A percentile compares a stretch with the other conserved stretches of the same genome.
Conservation (phyloP, 1,284 basidiomycete genomes). For the Ceratobasidium sp. region DNA sequence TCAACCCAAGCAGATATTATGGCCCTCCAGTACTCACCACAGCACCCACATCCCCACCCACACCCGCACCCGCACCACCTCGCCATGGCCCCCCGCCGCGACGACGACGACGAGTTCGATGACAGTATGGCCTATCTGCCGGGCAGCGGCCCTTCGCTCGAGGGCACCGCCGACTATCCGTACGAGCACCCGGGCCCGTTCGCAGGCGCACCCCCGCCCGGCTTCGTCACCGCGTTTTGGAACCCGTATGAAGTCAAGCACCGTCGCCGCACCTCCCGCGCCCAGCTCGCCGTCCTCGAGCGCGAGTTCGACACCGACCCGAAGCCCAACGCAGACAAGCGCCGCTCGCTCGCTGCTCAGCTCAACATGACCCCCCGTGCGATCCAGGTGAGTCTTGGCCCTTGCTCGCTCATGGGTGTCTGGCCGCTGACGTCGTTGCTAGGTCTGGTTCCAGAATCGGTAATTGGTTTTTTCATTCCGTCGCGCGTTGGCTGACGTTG, state of each 20-base stretch:
- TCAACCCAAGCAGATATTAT: background rate
- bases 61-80: background rate
- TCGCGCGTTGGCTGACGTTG: background rate
- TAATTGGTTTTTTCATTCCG: slow-evolving; percentile 55
- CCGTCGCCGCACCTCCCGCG: slow-evolving; percentile 83
- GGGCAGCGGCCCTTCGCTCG: slow-evolving; percentile 27
- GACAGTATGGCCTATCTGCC: slow-evolving; percentile 28
- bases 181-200: background rate
- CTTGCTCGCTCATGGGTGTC: too few species aligned
- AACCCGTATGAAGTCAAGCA: slow-evolving; percentile 92
- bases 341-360: slow-evolving; percentile 83
- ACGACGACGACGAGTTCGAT: slow-evolving; percentile 22
- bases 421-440: slow-evolving; percentile 44
- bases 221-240: slow-evolving; percentile 60
- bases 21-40: background rate
- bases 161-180: background rate
- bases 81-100: slow-evolving; percentile 3
- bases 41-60: background rate
- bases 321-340: slow-evolving; percentile 86
- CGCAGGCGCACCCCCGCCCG: slow-evolving; percentile 16
- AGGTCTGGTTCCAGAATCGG: slow-evolving; percentile 95
- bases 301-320: slow-evolving; percentile 86
- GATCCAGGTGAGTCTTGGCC: slow-evolving; percentile 92
- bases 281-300: slow-evolving; percentile 89
- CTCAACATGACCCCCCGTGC: slow-evolving; percentile 93